Conservation (phyloP, 2,329 filamentous ascomycete genomes). For the Coniochaeta sp. region DNA sequence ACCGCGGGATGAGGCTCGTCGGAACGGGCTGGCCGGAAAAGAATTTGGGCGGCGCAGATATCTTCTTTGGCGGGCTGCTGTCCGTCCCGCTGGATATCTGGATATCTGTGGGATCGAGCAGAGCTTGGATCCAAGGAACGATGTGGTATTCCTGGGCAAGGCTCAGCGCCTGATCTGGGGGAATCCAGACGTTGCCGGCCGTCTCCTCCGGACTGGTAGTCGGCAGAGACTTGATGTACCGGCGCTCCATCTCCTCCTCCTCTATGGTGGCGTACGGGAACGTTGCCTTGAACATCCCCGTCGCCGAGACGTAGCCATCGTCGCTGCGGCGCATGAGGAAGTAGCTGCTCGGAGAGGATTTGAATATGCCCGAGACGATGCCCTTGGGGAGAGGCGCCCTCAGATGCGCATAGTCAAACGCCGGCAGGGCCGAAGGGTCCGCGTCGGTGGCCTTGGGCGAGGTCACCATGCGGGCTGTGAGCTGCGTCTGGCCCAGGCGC, state of each 20-base stretch:
- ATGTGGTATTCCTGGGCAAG: slow-evolving; percentile 86
- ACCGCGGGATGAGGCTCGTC: slow-evolving; percentile 32
- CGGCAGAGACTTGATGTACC: slow-evolving; percentile 74
- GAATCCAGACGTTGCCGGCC: slow-evolving; percentile 94
- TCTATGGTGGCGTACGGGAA: slow-evolving; percentile 69
- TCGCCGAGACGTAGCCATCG: slow-evolving; percentile 78
- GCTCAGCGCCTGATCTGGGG: slow-evolving; percentile 70
- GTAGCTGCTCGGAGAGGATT: slow-evolving; percentile 82
- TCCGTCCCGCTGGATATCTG: slow-evolving; percentile 45
- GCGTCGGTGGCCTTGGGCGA: background rate
- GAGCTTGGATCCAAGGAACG: slow-evolving; percentile 79
- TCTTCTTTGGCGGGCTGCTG: slow-evolving; percentile 62
- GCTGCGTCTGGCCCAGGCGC: slow-evolving; percentile 85
- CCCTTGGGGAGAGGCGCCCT: slow-evolving; percentile 89
- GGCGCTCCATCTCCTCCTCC: slow-evolving; percentile 71
- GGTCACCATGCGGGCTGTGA: slow-evolving; percentile 68
- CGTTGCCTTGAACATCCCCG: slow-evolving; percentile 87
- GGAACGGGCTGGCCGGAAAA: slow-evolving; percentile 28
- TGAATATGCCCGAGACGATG: slow-evolving; percentile 88
- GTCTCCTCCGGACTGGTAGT: slow-evolving; percentile 87
- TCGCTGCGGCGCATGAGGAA: slow-evolving; percentile 90
- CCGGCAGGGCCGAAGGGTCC: slow-evolving; percentile 53
- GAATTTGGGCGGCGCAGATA: slow-evolving; percentile 75
- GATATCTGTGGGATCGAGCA: slow-evolving; percentile 84
- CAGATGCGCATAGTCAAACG: slow-evolving; percentile 94